These are phyloP conservation scores for Globisporangium okanoganense DNA, from an alignment of 352 stramenopile species.

Conservation along the genomic window DNA sequence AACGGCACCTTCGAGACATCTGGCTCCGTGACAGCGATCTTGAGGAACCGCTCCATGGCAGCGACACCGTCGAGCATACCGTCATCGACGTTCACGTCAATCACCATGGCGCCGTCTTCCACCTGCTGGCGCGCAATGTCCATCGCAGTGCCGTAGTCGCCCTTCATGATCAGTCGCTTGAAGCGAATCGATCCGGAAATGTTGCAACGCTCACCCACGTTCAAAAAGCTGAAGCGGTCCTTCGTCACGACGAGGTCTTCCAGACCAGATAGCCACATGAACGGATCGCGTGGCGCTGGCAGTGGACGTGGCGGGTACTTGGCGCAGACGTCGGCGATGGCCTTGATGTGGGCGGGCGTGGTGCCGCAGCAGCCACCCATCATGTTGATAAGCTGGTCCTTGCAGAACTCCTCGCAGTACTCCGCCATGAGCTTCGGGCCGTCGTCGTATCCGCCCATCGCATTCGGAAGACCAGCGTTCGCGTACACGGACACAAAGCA, in stretches of 20 bases:
- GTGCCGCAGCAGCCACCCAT: constrained; percentile 96
- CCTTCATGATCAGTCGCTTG: constrained; percentile 95
- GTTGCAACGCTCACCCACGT: constrained; percentile 96
- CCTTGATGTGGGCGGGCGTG: constrained; percentile 93
- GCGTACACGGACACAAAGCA: constrained; percentile 97
- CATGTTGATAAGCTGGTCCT: constrained; percentile 95
- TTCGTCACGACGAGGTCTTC: constrained; percentile 93
- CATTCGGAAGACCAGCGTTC: constrained; percentile 96
- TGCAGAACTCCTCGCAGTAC: constrained; percentile 93
- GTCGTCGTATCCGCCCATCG: constrained; percentile 97
- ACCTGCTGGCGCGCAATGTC: constrained; percentile 96
- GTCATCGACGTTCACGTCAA: constrained; percentile 99
- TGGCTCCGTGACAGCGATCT: constrained; percentile 96
- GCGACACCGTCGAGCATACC: constrained; percentile 95
- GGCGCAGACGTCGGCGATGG: constrained; percentile 77
- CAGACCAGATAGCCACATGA: constrained; percentile 96
- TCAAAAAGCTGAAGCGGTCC: constrained; percentile 94
- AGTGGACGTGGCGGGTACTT: constrained; percentile 83
- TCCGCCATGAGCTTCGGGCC: constrained; percentile 91
- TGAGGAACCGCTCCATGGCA: constrained; percentile 97
- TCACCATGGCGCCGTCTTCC: constrained; percentile 95
- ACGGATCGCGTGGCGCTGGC: constrained; percentile 79
- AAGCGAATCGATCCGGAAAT: constrained; percentile 94
- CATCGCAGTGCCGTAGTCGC: constrained; percentile 94
- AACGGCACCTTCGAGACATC: constrained; percentile 96